Evolutionary conservation across 192 early-diverging fungal species (phyloP).

Genomic region (Spinellus fusiger): DNA sequence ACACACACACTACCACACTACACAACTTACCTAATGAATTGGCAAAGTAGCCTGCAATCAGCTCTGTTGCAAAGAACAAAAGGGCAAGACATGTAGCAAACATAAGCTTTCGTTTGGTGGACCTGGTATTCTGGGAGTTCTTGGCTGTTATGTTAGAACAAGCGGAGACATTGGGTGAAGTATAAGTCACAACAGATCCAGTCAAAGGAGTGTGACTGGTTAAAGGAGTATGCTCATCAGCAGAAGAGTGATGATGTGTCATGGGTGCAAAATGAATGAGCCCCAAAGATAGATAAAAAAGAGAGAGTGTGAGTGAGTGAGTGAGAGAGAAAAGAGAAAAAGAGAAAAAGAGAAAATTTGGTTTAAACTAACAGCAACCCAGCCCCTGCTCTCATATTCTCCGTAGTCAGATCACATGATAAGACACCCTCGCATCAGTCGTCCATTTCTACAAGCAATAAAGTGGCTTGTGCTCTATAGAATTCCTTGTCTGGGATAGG

Average conservation of each 20-base stretch:
- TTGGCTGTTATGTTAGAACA: conserved; percentile 18
- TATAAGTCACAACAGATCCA: conserved; percentile 13
- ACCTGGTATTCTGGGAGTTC: not conserved
- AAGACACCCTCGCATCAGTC: too few relatives aligned
- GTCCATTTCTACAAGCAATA: too few relatives aligned
- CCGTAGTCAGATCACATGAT: too few relatives aligned
- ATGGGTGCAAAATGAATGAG: too few relatives aligned
- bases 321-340: too few relatives aligned
- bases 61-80: conserved; percentile 58
- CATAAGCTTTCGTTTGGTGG: conserved; percentile 39
- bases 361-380: too few relatives aligned
- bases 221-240: not conserved
- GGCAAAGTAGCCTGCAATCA: conserved; percentile 53
- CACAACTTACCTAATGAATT: conserved; percentile 42
- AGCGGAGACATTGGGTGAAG: conserved; percentile 1
- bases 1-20: too few relatives aligned
- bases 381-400: too few relatives aligned
- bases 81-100: conserved; percentile 53
- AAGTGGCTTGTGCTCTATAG: too few relatives aligned
- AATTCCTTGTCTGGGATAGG: not conserved
- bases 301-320: too few relatives aligned
- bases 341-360: too few relatives aligned
- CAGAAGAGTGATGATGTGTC: not conserved
- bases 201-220: not conserved
- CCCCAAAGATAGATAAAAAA: not conserved